A percentile compares a stretch with the other conserved stretches of the same genome.
These are phyloP conservation scores for Fraxinus baroniana DNA, from an alignment of 305 asterid genomes.

Conservation along the genomic window DNA sequence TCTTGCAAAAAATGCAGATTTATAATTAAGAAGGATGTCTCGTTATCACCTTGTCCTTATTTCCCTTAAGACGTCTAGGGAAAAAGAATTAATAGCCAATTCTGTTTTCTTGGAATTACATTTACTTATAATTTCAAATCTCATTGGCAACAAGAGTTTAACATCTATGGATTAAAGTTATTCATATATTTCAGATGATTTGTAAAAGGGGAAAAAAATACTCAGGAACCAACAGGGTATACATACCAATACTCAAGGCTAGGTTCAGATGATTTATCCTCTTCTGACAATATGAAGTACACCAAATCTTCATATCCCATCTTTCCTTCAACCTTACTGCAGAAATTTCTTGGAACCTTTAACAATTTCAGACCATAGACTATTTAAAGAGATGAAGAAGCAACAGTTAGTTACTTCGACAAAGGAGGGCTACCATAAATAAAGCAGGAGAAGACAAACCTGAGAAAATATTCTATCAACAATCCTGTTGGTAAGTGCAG, in stretches of 20 bases:
- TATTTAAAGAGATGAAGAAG: conserved; percentile 23
- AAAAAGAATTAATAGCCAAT: neutral
- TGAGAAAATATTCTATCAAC: conserved; percentile 96
- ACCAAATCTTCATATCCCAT: conserved; percentile 98
- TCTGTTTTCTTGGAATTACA: neutral
- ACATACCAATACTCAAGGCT: conserved; percentile 90
- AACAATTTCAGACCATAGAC: conserved; percentile 25
- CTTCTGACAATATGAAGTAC: conserved; percentile 90
- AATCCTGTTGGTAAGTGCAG: conserved; percentile 89
- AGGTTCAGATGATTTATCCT: conserved; percentile 91
- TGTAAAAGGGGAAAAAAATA: neutral
- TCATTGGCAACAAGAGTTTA: neutral
- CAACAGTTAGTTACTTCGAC: conserved; percentile 13
- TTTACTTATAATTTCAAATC: neutral
- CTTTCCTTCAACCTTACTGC: conserved; percentile 93
- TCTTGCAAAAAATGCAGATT: neutral
- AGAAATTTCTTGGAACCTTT: conserved; percentile 91
- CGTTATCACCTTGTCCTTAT: neutral
- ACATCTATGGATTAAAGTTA: neutral
- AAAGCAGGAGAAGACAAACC: conserved; percentile 54
- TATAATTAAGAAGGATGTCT: neutral
- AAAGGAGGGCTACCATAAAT: neutral
- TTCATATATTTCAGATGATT: neutral
- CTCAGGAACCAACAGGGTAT: neutral
- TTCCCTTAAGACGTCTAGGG: neutral